Evolutionary conservation across 495 filamentous ascomycete genomes (phyloP).

Genomic region (Trichoderma orchidacearum): DNA sequence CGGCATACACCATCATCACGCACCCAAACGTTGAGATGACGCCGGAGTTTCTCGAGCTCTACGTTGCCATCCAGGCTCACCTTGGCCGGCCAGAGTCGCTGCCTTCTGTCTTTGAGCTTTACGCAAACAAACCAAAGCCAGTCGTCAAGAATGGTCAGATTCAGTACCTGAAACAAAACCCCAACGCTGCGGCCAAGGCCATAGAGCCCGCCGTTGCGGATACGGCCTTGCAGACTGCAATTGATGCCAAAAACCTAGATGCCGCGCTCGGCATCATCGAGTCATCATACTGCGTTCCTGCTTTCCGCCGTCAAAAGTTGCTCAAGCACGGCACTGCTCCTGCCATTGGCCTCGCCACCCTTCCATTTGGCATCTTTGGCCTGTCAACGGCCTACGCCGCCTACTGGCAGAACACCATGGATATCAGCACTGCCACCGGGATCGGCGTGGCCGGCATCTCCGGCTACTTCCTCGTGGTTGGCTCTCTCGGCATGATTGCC

Average conservation of each 20-base stretch:
- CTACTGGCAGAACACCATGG: slow-evolving; percentile 50
- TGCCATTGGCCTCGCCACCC: slow-evolving; percentile 4
- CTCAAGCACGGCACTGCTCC: slow-evolving; percentile 28
- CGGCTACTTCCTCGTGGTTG: slow-evolving; percentile 67
- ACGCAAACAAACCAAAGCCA: slow-evolving; percentile 70
- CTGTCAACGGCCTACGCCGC: background rate
- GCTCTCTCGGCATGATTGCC: slow-evolving; percentile 69
- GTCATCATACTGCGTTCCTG: slow-evolving; percentile 56
- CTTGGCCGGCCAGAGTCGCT: slow-evolving; percentile 59
- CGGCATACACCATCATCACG: slow-evolving; percentile 50
- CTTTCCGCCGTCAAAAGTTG: slow-evolving; percentile 56
- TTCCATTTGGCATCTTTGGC: slow-evolving; percentile 2
- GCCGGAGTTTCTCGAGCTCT: slow-evolving; percentile 48
- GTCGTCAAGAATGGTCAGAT: slow-evolving; percentile 42
- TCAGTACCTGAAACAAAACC: slow-evolving; percentile 46
- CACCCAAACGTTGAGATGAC: slow-evolving; percentile 76
- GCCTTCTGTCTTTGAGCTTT: slow-evolving; percentile 68
- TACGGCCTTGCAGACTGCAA: slow-evolving; percentile 60
- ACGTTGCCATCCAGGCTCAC: slow-evolving; percentile 57
- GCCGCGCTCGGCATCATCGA: slow-evolving; percentile 71
- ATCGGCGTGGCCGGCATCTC: slow-evolving; percentile 68
- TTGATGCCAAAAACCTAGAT: slow-evolving; percentile 58
- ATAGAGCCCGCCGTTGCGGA: slow-evolving; percentile 53
- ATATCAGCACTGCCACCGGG: slow-evolving; percentile 52
- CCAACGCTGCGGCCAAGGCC: slow-evolving; percentile 53